phyloP scores from a whole-genome alignment of 2,329 filamentous ascomycete genomes.

The Ceratocystis smalleyi region DNA sequence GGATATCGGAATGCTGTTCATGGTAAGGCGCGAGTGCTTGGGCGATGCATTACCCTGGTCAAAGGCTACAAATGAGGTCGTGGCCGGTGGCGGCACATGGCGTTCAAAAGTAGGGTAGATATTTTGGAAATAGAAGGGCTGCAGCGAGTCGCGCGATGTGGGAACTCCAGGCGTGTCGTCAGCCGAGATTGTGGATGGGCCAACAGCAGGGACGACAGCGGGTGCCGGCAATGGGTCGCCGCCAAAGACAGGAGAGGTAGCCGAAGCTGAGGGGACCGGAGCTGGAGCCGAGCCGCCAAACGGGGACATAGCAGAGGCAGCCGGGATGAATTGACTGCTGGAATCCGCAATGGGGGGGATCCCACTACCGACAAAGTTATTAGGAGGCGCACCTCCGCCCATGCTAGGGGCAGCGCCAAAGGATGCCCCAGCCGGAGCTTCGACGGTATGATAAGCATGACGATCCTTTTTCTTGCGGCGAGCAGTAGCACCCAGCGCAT shows the following conservation, averaged over 20 bases:
- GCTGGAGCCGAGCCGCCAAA: constrained; percentile 22
- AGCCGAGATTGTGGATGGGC: constrained; percentile 52
- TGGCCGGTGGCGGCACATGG: constrained; percentile 76
- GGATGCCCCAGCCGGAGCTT: constrained; percentile 47
- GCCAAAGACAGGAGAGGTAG: constrained; percentile 32
- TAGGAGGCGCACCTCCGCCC: constrained; percentile 22
- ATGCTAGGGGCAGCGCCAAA: constrained; percentile 49
- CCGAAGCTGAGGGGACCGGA: constrained; percentile 23
- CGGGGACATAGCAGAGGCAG: constrained; percentile 14
- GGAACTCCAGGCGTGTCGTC: constrained; percentile 91
- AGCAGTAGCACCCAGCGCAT: constrained; percentile 27
- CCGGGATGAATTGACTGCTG: constrained; percentile 25
- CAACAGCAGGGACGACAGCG: constrained; percentile 22
- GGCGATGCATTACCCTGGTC: constrained; percentile 96
- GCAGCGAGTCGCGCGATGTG: constrained; percentile 62
- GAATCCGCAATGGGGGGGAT: constrained; percentile 6
- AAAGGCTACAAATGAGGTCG: constrained; percentile 77
- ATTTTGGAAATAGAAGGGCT: constrained; percentile 71
- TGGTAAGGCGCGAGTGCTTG: constrained; percentile 76
- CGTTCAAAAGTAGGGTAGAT: constrained; percentile 93
- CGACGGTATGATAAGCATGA: constrained; percentile 80
- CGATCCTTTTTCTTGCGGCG: constrained; percentile 84
- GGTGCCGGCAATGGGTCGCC: constrained; percentile 20
- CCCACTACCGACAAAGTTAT: constrained; percentile 6
- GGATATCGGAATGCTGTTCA: constrained; percentile 83